These are phyloP conservation scores for Luzula sylvatica DNA, from an alignment of 176 grass and related monocot genomes.

Conservation along the genomic window DNA sequence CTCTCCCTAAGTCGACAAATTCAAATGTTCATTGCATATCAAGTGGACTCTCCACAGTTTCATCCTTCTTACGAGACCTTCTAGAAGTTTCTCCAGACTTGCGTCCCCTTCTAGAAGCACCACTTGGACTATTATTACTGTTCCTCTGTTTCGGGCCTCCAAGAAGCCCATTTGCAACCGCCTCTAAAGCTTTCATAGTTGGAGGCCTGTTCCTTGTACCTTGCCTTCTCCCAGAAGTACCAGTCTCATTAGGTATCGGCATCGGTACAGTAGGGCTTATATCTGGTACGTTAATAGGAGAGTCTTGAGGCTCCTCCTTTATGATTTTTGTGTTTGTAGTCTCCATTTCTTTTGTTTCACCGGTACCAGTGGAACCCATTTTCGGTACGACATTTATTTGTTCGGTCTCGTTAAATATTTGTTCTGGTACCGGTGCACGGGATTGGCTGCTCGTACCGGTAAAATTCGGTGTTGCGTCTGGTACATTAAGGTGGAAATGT, in stretches of 20 bases:
- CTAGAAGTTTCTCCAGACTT: conserved; percentile 25
- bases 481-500: too few relatives aligned
- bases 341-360: neutral
- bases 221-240: conserved; percentile 36
- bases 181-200: conserved; percentile 67
- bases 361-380: neutral
- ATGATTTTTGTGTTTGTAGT: neutral
- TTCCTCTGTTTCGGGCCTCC: conserved; percentile 53
- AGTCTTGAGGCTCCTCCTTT: conserved; percentile 20
- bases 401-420: too few relatives aligned
- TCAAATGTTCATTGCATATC: neutral
- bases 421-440: too few relatives aligned
- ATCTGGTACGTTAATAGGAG: conserved; percentile 32
- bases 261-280: conserved; percentile 2
- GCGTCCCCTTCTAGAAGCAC: conserved; percentile 29
- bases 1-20: conserved; percentile 6
- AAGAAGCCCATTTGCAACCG: conserved; percentile 69
- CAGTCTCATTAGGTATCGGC: conserved; percentile 1
- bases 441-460: too few relatives aligned
- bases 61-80: neutral
- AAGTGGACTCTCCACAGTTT: neutral
- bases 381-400: neutral
- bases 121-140: conserved; percentile 20
- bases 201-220: conserved; percentile 79
- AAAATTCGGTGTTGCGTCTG: too few relatives aligned